Evolutionary conservation across 192 early-diverging fungal species (phyloP).

Genomic region (Rhizoclosmatium sp.): DNA sequence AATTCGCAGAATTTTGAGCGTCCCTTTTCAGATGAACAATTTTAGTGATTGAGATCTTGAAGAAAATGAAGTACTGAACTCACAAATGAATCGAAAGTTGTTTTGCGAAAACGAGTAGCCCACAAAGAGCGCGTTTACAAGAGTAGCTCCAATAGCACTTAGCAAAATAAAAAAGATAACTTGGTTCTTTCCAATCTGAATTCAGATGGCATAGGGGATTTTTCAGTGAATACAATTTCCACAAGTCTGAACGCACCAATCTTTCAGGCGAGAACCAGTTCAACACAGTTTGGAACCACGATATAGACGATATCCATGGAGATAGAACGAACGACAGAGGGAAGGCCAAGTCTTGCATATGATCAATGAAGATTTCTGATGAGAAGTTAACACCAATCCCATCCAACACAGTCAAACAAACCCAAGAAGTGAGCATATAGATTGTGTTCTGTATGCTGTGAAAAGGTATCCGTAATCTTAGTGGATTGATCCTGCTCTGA

Average conservation of each 20-base stretch:
- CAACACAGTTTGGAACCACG: slow-evolving; percentile 43
- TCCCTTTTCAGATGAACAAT: slow-evolving; percentile 39
- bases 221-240: not conserved
- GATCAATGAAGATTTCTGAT: slow-evolving; percentile 49
- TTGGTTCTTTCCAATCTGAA: slow-evolving; percentile 32
- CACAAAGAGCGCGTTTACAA: slow-evolving; percentile 51
- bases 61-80: slow-evolving; percentile 9
- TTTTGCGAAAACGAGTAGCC: slow-evolving; percentile 55
- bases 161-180: slow-evolving; percentile 35
- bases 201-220: not conserved
- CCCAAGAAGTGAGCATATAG: slow-evolving; percentile 29
- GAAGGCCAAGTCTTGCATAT: slow-evolving; percentile 55
- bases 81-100: slow-evolving; percentile 54
- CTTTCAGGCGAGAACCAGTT: slow-evolving; percentile 49
- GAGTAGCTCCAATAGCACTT: slow-evolving; percentile 27
- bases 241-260: slow-evolving; percentile 28
- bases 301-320: slow-evolving; percentile 48
- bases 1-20: slow-evolving; percentile 48
- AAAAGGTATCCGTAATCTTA: slow-evolving; percentile 36
- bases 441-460: slow-evolving; percentile 45
- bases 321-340: slow-evolving; percentile 38
- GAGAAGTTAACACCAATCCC: not conserved
- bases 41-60: not conserved
- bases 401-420: not conserved
- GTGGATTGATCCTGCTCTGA: not conserved